These are phyloP conservation scores for Remersonia thermophila DNA, from an alignment of 2,329 filamentous ascomycete genomes.

Conservation along the genomic window DNA sequence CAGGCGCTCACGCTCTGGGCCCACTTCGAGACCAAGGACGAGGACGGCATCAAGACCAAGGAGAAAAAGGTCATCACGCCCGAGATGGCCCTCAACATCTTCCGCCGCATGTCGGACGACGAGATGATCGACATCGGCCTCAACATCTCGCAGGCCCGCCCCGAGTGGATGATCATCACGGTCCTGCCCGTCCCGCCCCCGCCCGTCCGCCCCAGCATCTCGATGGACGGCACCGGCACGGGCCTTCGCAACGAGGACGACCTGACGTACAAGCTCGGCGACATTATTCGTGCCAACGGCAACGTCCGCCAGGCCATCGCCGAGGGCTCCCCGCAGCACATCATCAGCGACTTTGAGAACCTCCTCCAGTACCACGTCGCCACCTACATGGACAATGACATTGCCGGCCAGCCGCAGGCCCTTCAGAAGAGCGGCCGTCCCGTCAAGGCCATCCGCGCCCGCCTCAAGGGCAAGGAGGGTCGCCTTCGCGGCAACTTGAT, in stretches of 20 bases:
- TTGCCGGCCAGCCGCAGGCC: conserved; percentile 86
- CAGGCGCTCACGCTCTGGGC: conserved; percentile 73
- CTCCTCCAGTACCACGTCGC: conserved; percentile 95
- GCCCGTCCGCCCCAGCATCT: conserved; percentile 91
- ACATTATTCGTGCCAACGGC: conserved; percentile 95
- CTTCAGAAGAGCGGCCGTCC: conserved; percentile 94
- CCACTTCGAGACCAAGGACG: conserved; percentile 61
- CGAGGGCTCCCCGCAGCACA: conserved; percentile 84
- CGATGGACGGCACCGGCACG: conserved; percentile 85
- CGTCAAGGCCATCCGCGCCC: conserved; percentile 90
- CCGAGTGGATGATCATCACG: conserved; percentile 96
- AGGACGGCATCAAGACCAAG: conserved; percentile 60
- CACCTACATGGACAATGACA: conserved; percentile 99
- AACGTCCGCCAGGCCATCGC: conserved; percentile 85
- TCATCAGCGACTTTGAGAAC: conserved; percentile 80
- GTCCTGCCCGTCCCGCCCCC: conserved; percentile 92
- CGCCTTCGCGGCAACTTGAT: conserved; percentile 97
- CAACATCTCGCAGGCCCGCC: conserved; percentile 87
- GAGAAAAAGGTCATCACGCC: conserved; percentile 77
- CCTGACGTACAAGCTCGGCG: conserved; percentile 96
- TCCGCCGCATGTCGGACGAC: conserved; percentile 69
- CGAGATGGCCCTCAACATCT: conserved; percentile 71
- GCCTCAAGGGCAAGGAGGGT: conserved; percentile 97
- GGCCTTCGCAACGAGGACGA: conserved; percentile 96
- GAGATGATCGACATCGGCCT: conserved; percentile 81